Conservation (phyloP, 257 asterid genomes). For the Gentiana dahurica region DNA sequence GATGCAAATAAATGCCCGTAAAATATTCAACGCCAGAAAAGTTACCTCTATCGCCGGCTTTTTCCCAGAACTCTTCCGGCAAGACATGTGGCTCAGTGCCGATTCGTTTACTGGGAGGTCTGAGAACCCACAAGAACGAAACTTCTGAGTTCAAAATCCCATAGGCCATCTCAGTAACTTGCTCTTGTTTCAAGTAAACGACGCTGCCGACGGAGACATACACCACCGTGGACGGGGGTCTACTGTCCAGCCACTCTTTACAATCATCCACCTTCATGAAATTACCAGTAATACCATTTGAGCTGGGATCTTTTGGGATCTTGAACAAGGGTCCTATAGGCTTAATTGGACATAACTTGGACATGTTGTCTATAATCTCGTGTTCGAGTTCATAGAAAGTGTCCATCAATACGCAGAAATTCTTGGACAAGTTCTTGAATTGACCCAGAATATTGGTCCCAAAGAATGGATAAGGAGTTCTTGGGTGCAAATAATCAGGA, state of each 20-base stretch:
- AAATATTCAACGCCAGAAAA: no score
- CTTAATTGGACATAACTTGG: no score
- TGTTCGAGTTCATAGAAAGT: conserved; percentile 52
- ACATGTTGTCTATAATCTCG: conserved; percentile 11
- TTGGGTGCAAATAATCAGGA: conserved; percentile 53
- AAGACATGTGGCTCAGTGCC: conserved; percentile 16
- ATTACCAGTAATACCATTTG: conserved; percentile 24
- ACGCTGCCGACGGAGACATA: no score
- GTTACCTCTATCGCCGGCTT: conserved; percentile 22
- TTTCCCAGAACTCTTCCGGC: conserved; percentile 46
- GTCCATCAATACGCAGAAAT: conserved; percentile 49
- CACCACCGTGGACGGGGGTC: conserved; percentile 25
- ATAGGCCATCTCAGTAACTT: conserved; percentile 52
- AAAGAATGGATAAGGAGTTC: conserved; percentile 20
- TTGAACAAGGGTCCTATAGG: not conserved
- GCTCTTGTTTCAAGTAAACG: conserved; percentile 38
- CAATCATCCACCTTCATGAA: conserved; percentile 34
- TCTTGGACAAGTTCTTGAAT: no score
- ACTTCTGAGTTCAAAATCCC: conserved; percentile 46
- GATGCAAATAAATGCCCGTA: no score
- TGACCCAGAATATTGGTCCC: conserved; percentile 13
- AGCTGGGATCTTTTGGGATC: not conserved
- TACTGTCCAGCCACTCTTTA: conserved; percentile 46
- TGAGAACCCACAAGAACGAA: conserved; percentile 54
- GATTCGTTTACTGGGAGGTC: conserved; percentile 20